A percentile compares a stretch with the other conserved stretches of the same genome.
These are phyloP conservation scores for Exsudoporus floridanus DNA, from an alignment of 1,284 basidiomycete species.

Conservation along the genomic window DNA sequence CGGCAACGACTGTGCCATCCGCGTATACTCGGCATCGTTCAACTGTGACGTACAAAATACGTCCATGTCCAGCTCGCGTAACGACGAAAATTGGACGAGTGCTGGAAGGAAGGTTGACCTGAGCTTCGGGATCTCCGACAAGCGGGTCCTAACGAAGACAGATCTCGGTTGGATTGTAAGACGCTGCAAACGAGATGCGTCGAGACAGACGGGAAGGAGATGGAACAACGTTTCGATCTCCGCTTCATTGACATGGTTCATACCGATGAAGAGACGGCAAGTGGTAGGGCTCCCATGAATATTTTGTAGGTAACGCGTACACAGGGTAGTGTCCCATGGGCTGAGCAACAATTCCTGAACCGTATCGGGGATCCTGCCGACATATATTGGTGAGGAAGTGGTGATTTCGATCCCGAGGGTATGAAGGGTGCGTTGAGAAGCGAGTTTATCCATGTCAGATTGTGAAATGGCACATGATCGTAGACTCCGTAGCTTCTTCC, in stretches of 20 bases:
- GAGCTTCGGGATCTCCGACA: neutral
- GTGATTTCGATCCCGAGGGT: neutral
- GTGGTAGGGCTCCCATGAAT: neutral
- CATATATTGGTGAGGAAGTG: neutral
- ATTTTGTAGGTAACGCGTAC: neutral
- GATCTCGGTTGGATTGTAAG: neutral
- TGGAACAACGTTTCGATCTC: neutral
- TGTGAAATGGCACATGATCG: neutral
- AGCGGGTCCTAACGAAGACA: neutral
- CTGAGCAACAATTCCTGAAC: neutral
- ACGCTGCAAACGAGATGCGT: neutral
- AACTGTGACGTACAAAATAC: neutral
- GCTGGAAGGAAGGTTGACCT: neutral
- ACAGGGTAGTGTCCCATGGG: neutral
- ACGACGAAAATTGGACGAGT: neutral
- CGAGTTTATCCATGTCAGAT: neutral
- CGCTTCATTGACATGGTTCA: neutral
- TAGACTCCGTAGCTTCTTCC: neutral
- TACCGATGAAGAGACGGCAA: neutral
- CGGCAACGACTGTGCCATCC: neutral
- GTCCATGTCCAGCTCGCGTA: neutral
- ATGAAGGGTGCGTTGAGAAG: neutral
- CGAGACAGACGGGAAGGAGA: neutral
- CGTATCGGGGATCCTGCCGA: neutral
- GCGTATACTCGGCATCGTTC: neutral